Conservation (phyloP, 1,139 yeast genomes). For the Ogataea hybrid region DNA sequence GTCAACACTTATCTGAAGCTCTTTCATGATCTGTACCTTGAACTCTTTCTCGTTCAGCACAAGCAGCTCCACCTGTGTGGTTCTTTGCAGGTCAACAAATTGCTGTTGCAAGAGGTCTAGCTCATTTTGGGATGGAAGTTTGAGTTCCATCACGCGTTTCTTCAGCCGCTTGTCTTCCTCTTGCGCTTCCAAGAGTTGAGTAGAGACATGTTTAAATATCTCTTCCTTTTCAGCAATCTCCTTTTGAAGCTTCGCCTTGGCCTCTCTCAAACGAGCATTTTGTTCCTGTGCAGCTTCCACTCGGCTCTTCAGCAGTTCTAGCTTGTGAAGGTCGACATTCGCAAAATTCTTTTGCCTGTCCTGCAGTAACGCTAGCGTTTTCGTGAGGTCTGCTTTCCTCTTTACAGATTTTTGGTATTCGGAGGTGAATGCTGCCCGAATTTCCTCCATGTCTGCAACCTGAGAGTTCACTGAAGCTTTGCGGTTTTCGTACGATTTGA, state of each 20-base stretch:
- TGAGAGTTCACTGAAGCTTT: constrained; percentile 21
- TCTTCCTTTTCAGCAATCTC: not conserved
- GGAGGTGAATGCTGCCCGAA: constrained; percentile 23
- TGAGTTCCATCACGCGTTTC: constrained; percentile 6
- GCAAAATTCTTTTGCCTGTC: constrained; percentile 11
- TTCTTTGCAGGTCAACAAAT: constrained; percentile 11
- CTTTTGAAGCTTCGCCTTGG: not conserved
- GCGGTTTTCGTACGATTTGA: constrained; percentile 25
- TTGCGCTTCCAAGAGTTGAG: not conserved
- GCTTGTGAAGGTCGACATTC: constrained; percentile 9
- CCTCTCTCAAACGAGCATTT: constrained; percentile 1
- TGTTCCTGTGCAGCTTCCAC: constrained; percentile 1
- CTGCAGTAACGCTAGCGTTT: constrained; percentile 8
- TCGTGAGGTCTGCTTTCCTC: constrained; percentile 19
- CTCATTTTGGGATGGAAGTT: constrained; percentile 19
- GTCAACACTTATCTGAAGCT: constrained; percentile 12
- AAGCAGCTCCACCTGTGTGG: constrained; percentile 9
- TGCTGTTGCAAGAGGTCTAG: constrained; percentile 7
- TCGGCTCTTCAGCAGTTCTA: constrained; percentile 6
- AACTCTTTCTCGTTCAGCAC: constrained; percentile 4
- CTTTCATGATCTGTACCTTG: constrained; percentile 5
- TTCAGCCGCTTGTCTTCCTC: constrained; percentile 4
- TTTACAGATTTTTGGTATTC: constrained; percentile 26
- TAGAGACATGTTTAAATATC: not conserved
- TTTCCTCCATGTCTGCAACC: constrained; percentile 22